phyloP scores from a whole-genome alignment of 1,139 yeast species.

The Diutina catenulata region DNA sequence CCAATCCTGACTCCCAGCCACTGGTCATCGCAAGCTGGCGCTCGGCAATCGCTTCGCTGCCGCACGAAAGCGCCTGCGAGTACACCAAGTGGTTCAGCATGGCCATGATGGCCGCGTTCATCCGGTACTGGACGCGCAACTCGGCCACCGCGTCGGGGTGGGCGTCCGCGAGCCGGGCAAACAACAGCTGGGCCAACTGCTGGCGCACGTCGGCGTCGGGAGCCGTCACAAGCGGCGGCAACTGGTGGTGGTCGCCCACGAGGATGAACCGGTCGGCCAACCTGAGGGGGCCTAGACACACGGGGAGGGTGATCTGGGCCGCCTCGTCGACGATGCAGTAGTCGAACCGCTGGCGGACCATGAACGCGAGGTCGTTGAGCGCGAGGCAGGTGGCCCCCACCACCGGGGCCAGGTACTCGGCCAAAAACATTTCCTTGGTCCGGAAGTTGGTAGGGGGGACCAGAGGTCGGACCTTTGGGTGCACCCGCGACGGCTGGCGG shows the following conservation, averaged over 20 bases:
- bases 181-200: conserved; percentile 73
- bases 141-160: conserved; percentile 67
- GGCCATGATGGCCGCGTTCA: conserved; percentile 84
- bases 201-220: conserved; percentile 38
- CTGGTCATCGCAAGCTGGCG: conserved; percentile 40
- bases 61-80: conserved; percentile 66
- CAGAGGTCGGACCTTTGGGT: conserved; percentile 36
- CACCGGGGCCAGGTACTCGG: conserved; percentile 34
- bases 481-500: conserved; percentile 36
- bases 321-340: conserved; percentile 96
- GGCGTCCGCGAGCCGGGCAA: conserved; percentile 55
- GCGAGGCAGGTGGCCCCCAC: conserved; percentile 90
- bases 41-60: conserved; percentile 48
- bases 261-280: conserved; percentile 69
- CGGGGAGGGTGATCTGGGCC: conserved; percentile 86
- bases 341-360: conserved; percentile 54
- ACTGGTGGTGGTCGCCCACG: conserved; percentile 91
- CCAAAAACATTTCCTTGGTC: background rate
- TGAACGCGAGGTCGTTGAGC: conserved; percentile 50
- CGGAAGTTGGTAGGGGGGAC: background rate
- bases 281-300: conserved; percentile 78
- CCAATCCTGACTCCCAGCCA: conserved; percentile 8
- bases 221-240: conserved; percentile 73
- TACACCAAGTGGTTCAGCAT: conserved; percentile 74
- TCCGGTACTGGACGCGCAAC: conserved; percentile 76